phyloP scores from a whole-genome alignment of 1,139 yeast genomes.

The Magnusiomyces ingens region DNA sequence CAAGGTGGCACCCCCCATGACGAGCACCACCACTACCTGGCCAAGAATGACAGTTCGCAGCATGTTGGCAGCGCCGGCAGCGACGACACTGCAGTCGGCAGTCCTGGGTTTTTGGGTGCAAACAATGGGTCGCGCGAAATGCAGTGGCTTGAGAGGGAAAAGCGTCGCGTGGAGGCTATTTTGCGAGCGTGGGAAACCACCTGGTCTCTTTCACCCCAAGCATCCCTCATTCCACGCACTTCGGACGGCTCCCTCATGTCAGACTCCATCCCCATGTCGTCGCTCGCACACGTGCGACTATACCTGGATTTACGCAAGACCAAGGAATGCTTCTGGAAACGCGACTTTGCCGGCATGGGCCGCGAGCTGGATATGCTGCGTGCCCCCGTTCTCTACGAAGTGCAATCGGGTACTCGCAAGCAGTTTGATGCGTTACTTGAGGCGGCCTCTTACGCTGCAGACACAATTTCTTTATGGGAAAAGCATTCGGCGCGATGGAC shows the following conservation, averaged over 20 bases:
- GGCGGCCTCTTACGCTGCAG: slow-evolving; percentile 36
- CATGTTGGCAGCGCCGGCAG: no score
- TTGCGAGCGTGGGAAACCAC: slow-evolving; percentile 37
- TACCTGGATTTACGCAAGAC: slow-evolving; percentile 30
- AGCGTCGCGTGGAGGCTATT: slow-evolving; percentile 24
- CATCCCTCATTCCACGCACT: slow-evolving; percentile 33
- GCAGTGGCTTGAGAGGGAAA: slow-evolving; percentile 24
- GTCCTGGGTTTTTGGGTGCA: neutral
- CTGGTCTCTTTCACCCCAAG: slow-evolving; percentile 36
- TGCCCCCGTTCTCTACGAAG: slow-evolving; percentile 19
- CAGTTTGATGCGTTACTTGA: slow-evolving; percentile 29
- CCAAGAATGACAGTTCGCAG: no score
- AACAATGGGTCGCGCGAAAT: neutral
- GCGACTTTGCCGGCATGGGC: slow-evolving; percentile 34
- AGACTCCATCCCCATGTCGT: slow-evolving; percentile 36
- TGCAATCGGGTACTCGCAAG: slow-evolving; percentile 18
- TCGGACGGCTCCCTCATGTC: slow-evolving; percentile 36
- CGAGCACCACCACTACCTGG: neutral
- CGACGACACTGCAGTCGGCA: no score
- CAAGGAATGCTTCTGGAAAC: slow-evolving; percentile 34
- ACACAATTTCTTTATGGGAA: slow-evolving; percentile 36
- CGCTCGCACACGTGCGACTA: slow-evolving; percentile 35
- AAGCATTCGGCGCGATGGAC: slow-evolving; percentile 34
- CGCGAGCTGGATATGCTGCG: slow-evolving; percentile 26
- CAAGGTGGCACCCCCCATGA: slow-evolving; percentile 2